phyloP scores from a whole-genome alignment of 345 rosid genomes.

The Aegle marmelos region DNA sequence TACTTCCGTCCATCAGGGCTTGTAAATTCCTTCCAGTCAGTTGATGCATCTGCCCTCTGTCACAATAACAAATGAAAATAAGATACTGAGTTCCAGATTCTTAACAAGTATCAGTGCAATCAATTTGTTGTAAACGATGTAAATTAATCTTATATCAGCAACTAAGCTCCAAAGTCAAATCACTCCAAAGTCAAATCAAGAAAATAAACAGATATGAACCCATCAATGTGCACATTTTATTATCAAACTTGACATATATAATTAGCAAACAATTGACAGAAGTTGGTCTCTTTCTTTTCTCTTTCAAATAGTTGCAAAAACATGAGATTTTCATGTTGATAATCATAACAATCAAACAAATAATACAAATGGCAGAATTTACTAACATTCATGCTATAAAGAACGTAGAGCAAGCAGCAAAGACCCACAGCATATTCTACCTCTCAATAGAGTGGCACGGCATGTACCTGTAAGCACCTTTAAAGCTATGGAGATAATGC shows the following conservation, averaged over 20 bases:
- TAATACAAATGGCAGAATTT: constrained; percentile 33
- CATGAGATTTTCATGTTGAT: constrained; percentile 5
- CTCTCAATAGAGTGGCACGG: constrained; percentile 48
- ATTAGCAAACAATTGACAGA: constrained; percentile 6
- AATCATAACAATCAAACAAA: constrained; percentile 20
- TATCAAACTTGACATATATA: neutral
- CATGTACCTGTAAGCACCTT: constrained; percentile 54
- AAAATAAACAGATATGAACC: neutral
- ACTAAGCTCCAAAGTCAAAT: neutral
- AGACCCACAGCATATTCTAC: constrained; percentile 53
- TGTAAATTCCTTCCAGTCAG: constrained; percentile 98
- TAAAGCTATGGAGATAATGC: constrained; percentile 36
- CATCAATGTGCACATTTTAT: neutral
- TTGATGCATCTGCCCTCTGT: constrained; percentile 98
- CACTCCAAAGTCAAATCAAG: neutral
- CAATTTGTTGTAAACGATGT: neutral
- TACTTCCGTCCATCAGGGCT: constrained; percentile 88
- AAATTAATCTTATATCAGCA: neutral
- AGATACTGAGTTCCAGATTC: neutral
- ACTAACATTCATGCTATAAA: constrained; percentile 45
- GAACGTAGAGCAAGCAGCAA: constrained; percentile 51
- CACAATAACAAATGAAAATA: constrained; percentile 16
- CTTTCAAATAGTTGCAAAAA: neutral
- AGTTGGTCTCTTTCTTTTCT: neutral
- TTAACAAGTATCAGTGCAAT: neutral